A percentile compares a stretch with the other conserved stretches of the same genome.
Conservation (phyloP, 192 early-diverging fungal species). For the Lobulomyces angularis region DNA sequence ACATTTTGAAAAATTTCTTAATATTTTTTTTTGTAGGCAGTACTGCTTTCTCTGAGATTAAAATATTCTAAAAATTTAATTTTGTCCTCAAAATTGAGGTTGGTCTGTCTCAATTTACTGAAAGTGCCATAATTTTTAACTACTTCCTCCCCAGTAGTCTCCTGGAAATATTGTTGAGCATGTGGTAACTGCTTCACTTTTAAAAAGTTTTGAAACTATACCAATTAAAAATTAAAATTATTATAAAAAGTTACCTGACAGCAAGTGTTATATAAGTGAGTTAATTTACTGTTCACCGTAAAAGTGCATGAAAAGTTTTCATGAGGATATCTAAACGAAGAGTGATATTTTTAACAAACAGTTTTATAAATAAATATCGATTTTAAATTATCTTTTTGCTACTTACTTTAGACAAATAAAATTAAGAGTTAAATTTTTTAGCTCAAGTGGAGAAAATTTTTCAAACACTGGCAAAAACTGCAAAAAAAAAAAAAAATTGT, state of each 20-base stretch:
- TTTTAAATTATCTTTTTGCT: neutral
- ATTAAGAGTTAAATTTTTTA: conserved; percentile 38
- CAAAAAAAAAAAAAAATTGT: too few relatives aligned
- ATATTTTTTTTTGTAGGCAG: too few relatives aligned
- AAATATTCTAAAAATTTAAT: conserved; percentile 65
- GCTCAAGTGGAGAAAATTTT: conserved; percentile 38
- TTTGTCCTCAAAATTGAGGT: conserved; percentile 59
- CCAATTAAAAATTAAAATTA: conserved; percentile 12
- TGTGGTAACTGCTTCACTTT: conserved; percentile 30
- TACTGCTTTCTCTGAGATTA: too few relatives aligned
- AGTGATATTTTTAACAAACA: conserved; percentile 18
- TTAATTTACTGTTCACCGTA: conserved; percentile 40
- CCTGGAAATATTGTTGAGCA: conserved; percentile 16
- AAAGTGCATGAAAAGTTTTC: conserved; percentile 48
- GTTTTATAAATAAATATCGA: conserved; percentile 11
- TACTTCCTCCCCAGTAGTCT: conserved; percentile 33
- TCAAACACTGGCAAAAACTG: conserved; percentile 64
- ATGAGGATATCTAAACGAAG: conserved; percentile 43
- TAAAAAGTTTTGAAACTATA: conserved; percentile 34
- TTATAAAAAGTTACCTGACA: conserved; percentile 22
- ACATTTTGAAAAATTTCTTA: too few relatives aligned
- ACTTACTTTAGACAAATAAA: conserved; percentile 51
- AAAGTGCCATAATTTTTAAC: conserved; percentile 46
- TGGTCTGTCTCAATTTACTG: conserved; percentile 52
- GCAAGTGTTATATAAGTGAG: conserved; percentile 36